Evolutionary conservation across 2,329 filamentous ascomycete genomes (phyloP).

Genomic region (Sporothrix variecibatus): DNA sequence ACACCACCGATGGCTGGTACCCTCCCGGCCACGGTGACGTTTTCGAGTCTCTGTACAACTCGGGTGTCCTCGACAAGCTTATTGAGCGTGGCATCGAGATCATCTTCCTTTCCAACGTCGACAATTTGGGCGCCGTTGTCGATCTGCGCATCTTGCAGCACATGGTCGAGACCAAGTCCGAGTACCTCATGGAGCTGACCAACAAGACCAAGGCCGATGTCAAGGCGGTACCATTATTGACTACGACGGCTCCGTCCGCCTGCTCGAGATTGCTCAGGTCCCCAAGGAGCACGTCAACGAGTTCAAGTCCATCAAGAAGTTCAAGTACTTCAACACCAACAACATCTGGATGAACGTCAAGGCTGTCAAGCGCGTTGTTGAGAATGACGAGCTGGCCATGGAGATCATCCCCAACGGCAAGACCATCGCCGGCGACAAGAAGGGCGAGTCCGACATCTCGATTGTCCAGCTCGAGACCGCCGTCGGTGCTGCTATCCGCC

Average conservation of each 20-base stretch:
- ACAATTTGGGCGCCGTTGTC: constrained; percentile 97
- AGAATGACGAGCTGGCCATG: constrained; percentile 98
- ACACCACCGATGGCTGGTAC: constrained; percentile 95
- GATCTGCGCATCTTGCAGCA: constrained; percentile 98
- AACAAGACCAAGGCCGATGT: constrained; percentile 99
- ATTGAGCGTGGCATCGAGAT: constrained; percentile 94
- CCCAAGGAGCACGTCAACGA: constrained; percentile 99
- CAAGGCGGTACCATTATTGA: constrained; percentile 99
- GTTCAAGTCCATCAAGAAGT: constrained; percentile 99
- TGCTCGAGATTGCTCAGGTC: constrained; percentile 98
- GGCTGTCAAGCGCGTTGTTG: constrained; percentile 97
- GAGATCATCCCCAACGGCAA: constrained; percentile 99
- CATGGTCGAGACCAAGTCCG: constrained; percentile 95
- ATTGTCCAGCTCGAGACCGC: constrained; percentile 99
- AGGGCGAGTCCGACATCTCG: constrained; percentile 96
- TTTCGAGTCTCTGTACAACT: constrained; percentile 99
- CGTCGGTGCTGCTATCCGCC: constrained; percentile 95
- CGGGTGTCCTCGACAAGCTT: constrained; percentile 94
- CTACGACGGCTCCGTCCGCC: constrained; percentile 93
- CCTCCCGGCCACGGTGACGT: constrained; percentile 99
- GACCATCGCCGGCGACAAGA: constrained; percentile 97
- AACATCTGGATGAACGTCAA: constrained; percentile 99
- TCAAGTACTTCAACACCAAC: constrained; percentile 99
- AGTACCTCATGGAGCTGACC: constrained; percentile 99
- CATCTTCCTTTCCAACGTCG: constrained; percentile 97